phyloP scores from a whole-genome alignment of 2,329 filamentous ascomycete genomes.

The Talaromyces sp. region DNA sequence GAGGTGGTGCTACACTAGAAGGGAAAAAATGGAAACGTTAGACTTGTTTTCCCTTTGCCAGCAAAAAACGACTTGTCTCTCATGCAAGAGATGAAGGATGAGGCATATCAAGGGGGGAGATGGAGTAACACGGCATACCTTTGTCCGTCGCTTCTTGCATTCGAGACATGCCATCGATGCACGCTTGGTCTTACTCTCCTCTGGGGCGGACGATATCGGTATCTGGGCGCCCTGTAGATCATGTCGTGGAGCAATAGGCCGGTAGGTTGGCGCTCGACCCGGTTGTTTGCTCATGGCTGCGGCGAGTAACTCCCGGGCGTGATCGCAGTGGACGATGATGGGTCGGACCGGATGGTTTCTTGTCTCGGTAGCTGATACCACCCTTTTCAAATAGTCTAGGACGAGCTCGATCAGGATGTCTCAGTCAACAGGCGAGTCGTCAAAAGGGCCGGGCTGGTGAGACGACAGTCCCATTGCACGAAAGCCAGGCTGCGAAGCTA shows the following conservation, averaged over 20 bases:
- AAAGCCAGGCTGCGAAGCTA: background rate
- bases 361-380: background rate
- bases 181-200: slow-evolving; percentile 29
- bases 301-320: background rate
- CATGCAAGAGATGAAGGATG: too few relatives aligned
- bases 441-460: background rate
- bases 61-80: background rate
- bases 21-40: background rate
- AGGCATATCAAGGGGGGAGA: background rate
- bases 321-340: background rate
- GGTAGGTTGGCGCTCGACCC: slow-evolving; percentile 6
- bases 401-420: background rate
- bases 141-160: slow-evolving; percentile 33
- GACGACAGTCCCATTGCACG: background rate
- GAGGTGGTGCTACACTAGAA: slow-evolving; percentile 25
- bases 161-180: slow-evolving; percentile 34
- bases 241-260: slow-evolving; percentile 8
- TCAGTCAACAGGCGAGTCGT: background rate
- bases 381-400: background rate
- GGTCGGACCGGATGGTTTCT: background rate
- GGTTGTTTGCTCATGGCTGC: slow-evolving; percentile 4
- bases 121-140: slow-evolving; percentile 21
- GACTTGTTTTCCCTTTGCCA: background rate
- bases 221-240: slow-evolving; percentile 1
- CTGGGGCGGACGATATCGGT: slow-evolving; percentile 10